Percentiles rank a stretch among this genome's conserved stretches.
Conservation (phyloP, 2,329 filamentous ascomycete genomes). For the Huntiella decipiens region DNA sequence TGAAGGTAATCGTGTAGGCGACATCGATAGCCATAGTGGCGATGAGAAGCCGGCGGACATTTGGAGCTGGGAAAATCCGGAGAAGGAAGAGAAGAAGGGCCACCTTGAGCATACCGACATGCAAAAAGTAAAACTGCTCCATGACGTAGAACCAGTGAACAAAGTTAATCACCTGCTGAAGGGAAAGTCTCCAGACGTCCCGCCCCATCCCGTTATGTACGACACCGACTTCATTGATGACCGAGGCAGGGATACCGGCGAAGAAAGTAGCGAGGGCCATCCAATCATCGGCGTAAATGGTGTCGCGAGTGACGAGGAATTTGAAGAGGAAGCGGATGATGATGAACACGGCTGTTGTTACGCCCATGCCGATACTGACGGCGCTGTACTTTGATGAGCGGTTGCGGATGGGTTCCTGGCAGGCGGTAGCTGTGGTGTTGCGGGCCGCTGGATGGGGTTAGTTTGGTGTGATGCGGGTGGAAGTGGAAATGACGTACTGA, state of each 20-base stretch:
- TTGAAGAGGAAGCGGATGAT: conserved; percentile 23
- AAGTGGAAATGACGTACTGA: conserved; percentile 1
- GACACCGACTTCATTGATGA: conserved; percentile 18
- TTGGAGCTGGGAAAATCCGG: conserved; percentile 28
- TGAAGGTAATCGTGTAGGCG: conserved; percentile 23
- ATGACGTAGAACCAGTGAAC: conserved; percentile 24
- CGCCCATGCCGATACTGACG: conserved; percentile 18
- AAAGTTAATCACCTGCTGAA: conserved; percentile 24
- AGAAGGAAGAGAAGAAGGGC: conserved; percentile 36
- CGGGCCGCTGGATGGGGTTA: conserved; percentile 9
- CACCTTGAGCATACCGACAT: conserved; percentile 28
- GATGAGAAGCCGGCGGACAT: conserved; percentile 23
- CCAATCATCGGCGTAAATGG: conserved; percentile 23
- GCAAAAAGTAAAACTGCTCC: conserved; percentile 27
- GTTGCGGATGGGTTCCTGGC: conserved; percentile 16
- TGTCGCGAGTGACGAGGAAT: conserved; percentile 18
- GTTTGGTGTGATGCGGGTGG: conserved; percentile 1
- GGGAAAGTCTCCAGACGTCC: conserved; percentile 30
- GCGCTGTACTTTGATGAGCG: conserved; percentile 19
- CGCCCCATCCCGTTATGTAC: conserved; percentile 25
- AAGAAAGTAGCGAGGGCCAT: conserved; percentile 17
- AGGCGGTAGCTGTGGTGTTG: conserved; percentile 15
- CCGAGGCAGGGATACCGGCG: conserved; percentile 16
- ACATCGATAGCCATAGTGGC: conserved; percentile 23
- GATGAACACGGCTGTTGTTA: conserved; percentile 22